These are phyloP conservation scores for Planoprotostelium fungivorum DNA, from an alignment of 78 protist species.

Conservation along the genomic window DNA sequence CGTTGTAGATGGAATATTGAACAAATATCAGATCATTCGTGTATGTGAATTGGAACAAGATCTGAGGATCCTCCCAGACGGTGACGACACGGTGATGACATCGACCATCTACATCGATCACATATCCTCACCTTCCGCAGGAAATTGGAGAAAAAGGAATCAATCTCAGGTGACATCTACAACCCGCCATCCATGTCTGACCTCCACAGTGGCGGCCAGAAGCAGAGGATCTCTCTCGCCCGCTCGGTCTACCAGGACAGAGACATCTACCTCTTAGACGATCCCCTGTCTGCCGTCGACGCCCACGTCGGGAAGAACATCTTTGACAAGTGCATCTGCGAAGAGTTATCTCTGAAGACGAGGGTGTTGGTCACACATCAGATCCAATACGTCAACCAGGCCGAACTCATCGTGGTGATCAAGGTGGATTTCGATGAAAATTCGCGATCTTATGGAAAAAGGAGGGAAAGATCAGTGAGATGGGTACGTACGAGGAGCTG, in stretches of 20 bases:
- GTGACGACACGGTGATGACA: constrained; percentile 69
- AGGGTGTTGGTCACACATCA: constrained; percentile 81
- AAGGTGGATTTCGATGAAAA: neutral
- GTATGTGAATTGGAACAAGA: constrained; percentile 83
- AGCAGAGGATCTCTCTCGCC: constrained; percentile 91
- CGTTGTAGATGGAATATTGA: too few relatives aligned
- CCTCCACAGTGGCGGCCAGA: constrained; percentile 98
- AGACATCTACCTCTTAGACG: constrained; percentile 86
- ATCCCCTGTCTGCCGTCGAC: constrained; percentile 92
- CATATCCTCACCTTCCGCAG: too few relatives aligned
- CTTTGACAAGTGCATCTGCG: constrained; percentile 50
- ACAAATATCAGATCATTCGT: too few relatives aligned
- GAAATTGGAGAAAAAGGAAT: constrained; percentile 90
- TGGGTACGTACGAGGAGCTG: constrained; percentile 56
- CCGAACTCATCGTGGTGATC: constrained; percentile 18
- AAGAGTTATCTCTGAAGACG: constrained; percentile 43
- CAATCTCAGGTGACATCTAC: constrained; percentile 51
- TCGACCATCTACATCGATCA: neutral
- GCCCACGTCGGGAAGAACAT: constrained; percentile 78
- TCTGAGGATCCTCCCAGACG: constrained; percentile 62
- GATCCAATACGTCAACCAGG: constrained; percentile 35
- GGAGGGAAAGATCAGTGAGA: constrained; percentile 12
- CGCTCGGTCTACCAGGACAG: constrained; percentile 71
- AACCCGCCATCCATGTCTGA: neutral
- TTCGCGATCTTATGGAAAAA: neutral